phyloP scores from a whole-genome alignment of 371 early-diverging fungal species.

The Saksenaea vasiformis region DNA sequence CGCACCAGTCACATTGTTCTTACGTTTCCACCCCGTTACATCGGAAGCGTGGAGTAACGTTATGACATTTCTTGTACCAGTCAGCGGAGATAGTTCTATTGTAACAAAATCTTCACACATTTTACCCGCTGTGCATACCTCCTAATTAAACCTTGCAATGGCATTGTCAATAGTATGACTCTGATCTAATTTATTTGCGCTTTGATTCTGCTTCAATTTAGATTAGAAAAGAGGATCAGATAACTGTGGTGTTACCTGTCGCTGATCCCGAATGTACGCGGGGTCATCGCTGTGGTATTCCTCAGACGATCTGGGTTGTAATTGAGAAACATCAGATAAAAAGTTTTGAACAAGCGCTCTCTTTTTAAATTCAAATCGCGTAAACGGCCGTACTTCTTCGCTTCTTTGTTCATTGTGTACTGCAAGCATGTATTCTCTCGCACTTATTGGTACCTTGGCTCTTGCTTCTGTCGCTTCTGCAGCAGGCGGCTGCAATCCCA shows the following conservation, averaged over 20 bases:
- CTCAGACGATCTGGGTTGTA: neutral
- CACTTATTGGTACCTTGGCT: neutral
- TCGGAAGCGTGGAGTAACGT: constrained; percentile 3
- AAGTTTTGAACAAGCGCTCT: neutral
- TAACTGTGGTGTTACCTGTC: neutral
- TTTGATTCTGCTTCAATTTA: neutral
- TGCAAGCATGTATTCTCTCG: neutral
- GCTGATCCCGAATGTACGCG: neutral
- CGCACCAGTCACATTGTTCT: constrained; percentile 1
- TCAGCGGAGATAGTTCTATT: neutral
- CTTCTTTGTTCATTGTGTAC: neutral
- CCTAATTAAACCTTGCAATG: neutral
- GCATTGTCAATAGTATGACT: neutral
- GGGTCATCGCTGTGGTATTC: neutral
- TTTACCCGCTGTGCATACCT: neutral
- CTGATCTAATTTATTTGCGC: neutral
- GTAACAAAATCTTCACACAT: neutral
- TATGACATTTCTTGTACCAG: neutral
- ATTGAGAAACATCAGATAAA: constrained; percentile 3
- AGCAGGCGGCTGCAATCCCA: constrained; percentile 36
- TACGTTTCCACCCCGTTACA: neutral
- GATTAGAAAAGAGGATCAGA: neutral
- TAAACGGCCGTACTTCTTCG: neutral
- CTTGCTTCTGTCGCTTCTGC: constrained; percentile 17
- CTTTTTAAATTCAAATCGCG: neutral